Base-by-base conservation (phyloP, 345 rosid genomes). In the Rhizophora mangle region DNA sequence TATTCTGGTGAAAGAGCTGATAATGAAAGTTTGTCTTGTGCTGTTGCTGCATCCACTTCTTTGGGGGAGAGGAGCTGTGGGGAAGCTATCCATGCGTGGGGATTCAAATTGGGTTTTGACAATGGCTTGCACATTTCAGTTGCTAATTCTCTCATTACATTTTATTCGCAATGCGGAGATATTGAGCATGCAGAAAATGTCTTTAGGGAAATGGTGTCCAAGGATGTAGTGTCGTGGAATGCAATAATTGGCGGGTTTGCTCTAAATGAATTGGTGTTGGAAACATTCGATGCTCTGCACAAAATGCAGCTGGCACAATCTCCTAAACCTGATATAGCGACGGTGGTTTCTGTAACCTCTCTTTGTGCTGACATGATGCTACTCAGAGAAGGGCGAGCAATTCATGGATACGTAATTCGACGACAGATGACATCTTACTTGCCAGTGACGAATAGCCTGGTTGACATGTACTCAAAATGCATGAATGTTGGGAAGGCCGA, bases 161-260 rank as follows among this genome's bases (percentile, higher is more conserved):
- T 84, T 52, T 88, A 86, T 79, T 84, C 86, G 30, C 71, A 77
- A 64, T 76, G 74, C 62, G 84, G 82, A 63, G 77, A 83, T 58
- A 67, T 19, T 20, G 73, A 66, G 47, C 84, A 75, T 76, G 84
- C 87, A 0, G 78, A 81, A 69, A 53, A 55, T 4, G 78, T 84
- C 37, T 83, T 86, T 76, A 24, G 58, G 58, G 76, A 64, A 59
- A 68, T 81, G 74, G 18, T 58, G 32, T 8, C 34, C 64, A 77
- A 77, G 69, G 88, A 88, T 70, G 66, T 80, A 21, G 65, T 88
- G 62, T 81, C 88, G 3, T 86, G 87, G 85, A 88, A 88, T 76
- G 72, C 88, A 62, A 61, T 84, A 60, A 80, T 88, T 49, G 78
- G 71, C 43, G 93, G 90, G 53, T 78, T 79, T 77, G 68, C 86